Evolutionary conservation across 2,329 filamentous ascomycete genomes (phyloP).

Genomic region (Bimuria novae-zelandiae): DNA sequence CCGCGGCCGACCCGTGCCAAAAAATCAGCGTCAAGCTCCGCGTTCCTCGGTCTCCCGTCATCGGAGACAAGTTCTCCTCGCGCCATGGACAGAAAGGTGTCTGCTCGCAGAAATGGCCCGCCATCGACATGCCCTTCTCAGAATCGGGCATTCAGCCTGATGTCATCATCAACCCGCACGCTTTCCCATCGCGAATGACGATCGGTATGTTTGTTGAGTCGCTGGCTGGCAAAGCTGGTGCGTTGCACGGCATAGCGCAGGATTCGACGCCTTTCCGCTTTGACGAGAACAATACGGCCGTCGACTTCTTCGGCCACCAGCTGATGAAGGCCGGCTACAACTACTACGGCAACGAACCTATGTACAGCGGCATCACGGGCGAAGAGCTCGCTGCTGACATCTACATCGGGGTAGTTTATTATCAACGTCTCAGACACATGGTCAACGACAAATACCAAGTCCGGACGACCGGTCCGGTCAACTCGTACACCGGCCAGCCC

Average conservation of each 20-base stretch:
- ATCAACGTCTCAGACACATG: constrained; percentile 98
- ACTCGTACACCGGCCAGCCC: constrained; percentile 87
- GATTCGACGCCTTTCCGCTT: constrained; percentile 96
- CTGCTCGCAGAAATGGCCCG: constrained; percentile 92
- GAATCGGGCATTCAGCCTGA: constrained; percentile 97
- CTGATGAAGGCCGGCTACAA: constrained; percentile 95
- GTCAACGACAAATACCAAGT: constrained; percentile 99
- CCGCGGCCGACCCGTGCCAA: constrained; percentile 80
- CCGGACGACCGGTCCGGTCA: constrained; percentile 90
- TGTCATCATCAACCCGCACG: constrained; percentile 98
- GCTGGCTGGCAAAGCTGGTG: constrained; percentile 90
- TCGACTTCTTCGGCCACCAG: constrained; percentile 94
- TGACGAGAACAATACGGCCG: constrained; percentile 87
- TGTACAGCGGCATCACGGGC: constrained; percentile 97
- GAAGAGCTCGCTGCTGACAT: constrained; percentile 94
- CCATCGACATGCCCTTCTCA: constrained; percentile 92
- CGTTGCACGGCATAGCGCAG: constrained; percentile 92
- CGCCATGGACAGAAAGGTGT: constrained; percentile 99
- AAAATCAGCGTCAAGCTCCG: constrained; percentile 91
- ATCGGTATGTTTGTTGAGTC: constrained; percentile 99
- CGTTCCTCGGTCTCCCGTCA: constrained; percentile 85
- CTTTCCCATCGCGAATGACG: constrained; percentile 99
- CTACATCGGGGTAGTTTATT: constrained; percentile 96
- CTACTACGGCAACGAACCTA: constrained; percentile 97
- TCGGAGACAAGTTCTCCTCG: constrained; percentile 99